Base-by-base conservation (phyloP, 352 stramenopile species). In the Globisporangium nodosum region DNA sequence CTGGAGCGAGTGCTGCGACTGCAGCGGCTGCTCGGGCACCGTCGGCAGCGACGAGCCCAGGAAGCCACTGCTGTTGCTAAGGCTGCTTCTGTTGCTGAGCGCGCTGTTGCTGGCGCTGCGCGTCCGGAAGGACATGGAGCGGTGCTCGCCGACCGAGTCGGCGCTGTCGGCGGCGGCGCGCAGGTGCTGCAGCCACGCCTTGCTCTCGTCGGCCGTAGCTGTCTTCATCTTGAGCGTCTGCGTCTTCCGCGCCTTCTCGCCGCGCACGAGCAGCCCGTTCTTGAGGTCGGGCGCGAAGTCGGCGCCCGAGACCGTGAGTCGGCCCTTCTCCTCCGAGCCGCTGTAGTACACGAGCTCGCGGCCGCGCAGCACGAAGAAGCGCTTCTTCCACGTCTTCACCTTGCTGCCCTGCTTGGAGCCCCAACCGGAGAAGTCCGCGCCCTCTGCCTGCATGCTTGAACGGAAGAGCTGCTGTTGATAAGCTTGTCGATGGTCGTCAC, bases 171-270 rank as follows among this genome's bases (percentile, higher is more conserved):
- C 66, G 0, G 65, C 78, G 35, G 68, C 27, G 61, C 81, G 75
- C 52, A 92, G 68, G 58, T 62, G 68, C 4, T 52, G 56, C 20
- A 87, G 75, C 35, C 85, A 81, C 57, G 69, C 55, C 50, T 71
- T 73, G 60, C 67, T 73, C 52, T 92, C 76, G n/a, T 85, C 70
- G 13, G 68, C 61, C 27, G 60, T 79, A 18, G 68, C 46, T 3
- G 74, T 85, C 50, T 78, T 85, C 74, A 92, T 82, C 58, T 81
- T 85, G 43, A 92, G 78, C 56, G 73, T 52, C 69, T 82, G 78
- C 3, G 58, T 60, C 49, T 84, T 73, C 3, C 63, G 60, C 52
- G 82, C 69, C 64, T 67, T 70, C 50, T 70, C 70, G 50, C 82
- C 81, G 50, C 73, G 70, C 52, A 89, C 68, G 15, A 90, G 71